Percentiles rank a stretch among this genome's conserved stretches.
Evolutionary conservation across 176 grass and related monocot genomes (phyloP).

Genomic region (barley (Hordeum vulgare)): MorexV3_pseudomolecules_assembly NC_058524.1:348961200-348961699

Average conservation of each 20-base stretch:
- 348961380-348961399: neutral
- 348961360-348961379: neutral
- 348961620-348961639: neutral
- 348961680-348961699: neutral
- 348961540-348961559: neutral
- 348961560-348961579: neutral
- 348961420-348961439: neutral
- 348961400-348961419: constrained; percentile 5
- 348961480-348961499: neutral
- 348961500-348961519: neutral
- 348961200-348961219: no score
- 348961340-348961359: neutral
- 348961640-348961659: neutral
- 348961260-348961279: no score
- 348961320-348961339: no score
- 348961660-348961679: neutral
- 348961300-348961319: no score
- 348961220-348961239: no score
- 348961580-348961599: neutral
- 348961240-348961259: no score
- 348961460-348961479: neutral
- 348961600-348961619: neutral
- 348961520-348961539: neutral
- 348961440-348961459: neutral
- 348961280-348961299: no score